A percentile compares a stretch with the other conserved stretches of the same genome.
Conservation (phyloP, 1,284 basidiomycete genomes). For the Phlebopus sp. region DNA sequence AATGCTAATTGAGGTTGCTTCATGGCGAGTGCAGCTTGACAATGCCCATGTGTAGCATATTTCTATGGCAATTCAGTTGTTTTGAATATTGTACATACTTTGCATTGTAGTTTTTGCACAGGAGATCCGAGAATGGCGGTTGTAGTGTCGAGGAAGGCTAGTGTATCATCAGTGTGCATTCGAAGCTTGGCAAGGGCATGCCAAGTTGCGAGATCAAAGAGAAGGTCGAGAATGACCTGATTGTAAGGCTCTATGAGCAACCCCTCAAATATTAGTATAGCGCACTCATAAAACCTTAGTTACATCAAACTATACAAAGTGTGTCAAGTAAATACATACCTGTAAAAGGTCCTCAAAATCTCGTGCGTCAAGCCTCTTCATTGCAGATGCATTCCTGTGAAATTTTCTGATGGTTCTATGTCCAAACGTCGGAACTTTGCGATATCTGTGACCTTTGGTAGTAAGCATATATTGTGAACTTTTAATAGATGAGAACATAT, state of each 20-base stretch:
- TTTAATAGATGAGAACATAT: conserved; percentile 9
- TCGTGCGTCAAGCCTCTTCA: conserved; percentile 27
- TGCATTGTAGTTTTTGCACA: conserved; percentile 14
- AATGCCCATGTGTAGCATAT: conserved; percentile 7
- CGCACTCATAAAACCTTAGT: conserved; percentile 13
- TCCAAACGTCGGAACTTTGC: too few species aligned
- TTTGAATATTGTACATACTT: conserved; percentile 15
- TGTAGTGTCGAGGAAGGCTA: conserved; percentile 41
- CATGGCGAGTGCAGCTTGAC: conserved; percentile 1
- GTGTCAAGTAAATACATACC: conserved; percentile 6
- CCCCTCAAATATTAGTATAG: conserved; percentile 24
- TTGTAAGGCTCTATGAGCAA: conserved; percentile 23
- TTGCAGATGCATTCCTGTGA: conserved; percentile 29
- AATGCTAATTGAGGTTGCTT: neutral
- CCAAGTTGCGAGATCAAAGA: too few species aligned
- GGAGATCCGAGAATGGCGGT: conserved; percentile 24
- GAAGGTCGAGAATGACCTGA: too few species aligned
- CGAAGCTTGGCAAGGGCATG: too few species aligned
- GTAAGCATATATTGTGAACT: conserved; percentile 1
- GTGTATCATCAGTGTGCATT: conserved; percentile 18
- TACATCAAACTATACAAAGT: neutral
- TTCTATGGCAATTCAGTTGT: conserved; percentile 27
- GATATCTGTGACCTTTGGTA: conserved; percentile 23
- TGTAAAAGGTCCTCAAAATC: conserved; percentile 29
- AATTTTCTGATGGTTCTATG: too few species aligned